phyloP scores from a whole-genome alignment of 2,329 filamentous ascomycete genomes.

The Clonostachys rosea region DNA sequence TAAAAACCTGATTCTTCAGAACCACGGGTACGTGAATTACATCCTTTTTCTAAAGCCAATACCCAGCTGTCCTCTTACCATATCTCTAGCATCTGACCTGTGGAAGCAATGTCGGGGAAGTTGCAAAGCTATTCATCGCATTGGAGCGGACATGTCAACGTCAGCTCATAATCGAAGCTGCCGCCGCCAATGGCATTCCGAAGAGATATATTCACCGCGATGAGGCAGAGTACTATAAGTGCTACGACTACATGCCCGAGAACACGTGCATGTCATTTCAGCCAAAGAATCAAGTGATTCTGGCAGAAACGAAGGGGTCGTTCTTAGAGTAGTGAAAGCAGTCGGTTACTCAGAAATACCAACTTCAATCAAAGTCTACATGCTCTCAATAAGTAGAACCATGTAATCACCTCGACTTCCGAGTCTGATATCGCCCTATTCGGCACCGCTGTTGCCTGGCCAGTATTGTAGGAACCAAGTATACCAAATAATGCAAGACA shows the following conservation, averaged over 20 bases:
- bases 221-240: constrained; percentile 28
- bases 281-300: constrained; percentile 20
- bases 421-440: too few relatives aligned
- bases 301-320: constrained; percentile 20
- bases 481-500: too few relatives aligned
- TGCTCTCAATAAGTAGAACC: too few relatives aligned
- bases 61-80: neutral
- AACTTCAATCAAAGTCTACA: too few relatives aligned
- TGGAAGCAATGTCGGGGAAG: constrained; percentile 67
- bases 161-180: constrained; percentile 18
- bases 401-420: too few relatives aligned
- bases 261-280: constrained; percentile 28
- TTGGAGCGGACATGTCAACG: constrained; percentile 60
- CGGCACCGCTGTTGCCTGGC: too few relatives aligned
- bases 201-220: constrained; percentile 34
- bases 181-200: constrained; percentile 9
- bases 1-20: constrained; percentile 61
- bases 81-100: constrained; percentile 50
- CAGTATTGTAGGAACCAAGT: too few relatives aligned
- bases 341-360: too few relatives aligned
- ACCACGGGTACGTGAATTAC: constrained; percentile 49
- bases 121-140: constrained; percentile 62
- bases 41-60: neutral
- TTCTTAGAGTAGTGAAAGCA: constrained; percentile 13
- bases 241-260: constrained; percentile 12